Conservation (phyloP, 2,329 filamentous ascomycete species). For the Ilyonectria mors-panacis region DNA sequence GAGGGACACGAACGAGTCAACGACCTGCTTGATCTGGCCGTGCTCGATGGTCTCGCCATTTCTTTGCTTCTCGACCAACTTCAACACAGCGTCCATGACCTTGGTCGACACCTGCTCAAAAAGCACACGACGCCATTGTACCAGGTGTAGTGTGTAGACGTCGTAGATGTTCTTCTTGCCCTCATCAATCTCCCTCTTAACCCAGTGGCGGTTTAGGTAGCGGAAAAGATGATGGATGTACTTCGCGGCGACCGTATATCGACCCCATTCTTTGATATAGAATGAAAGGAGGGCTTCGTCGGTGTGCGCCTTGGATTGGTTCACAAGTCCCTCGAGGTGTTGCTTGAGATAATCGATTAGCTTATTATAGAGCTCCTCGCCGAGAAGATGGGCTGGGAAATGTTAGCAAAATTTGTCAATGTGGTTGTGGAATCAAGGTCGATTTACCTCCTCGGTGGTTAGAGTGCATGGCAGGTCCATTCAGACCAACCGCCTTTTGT, state of each 20-base stretch:
- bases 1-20: conserved; percentile 95
- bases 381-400: conserved; percentile 85
- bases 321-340: conserved; percentile 81
- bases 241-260: conserved; percentile 95
- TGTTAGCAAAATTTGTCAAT: conserved; percentile 33
- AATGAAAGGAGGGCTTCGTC: conserved; percentile 93
- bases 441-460: conserved; percentile 73
- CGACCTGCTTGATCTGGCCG: conserved; percentile 95
- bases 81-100: conserved; percentile 95
- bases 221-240: conserved; percentile 98
- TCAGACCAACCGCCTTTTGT: conserved; percentile 86
- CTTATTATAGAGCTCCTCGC: conserved; percentile 95
- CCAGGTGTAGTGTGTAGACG: conserved; percentile 96
- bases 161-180: conserved; percentile 99
- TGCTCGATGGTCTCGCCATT: conserved; percentile 99
- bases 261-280: conserved; percentile 97
- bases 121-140: conserved; percentile 94
- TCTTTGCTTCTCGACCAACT: conserved; percentile 95
- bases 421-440: not conserved
- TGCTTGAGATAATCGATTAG: conserved; percentile 86
- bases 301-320: conserved; percentile 82
- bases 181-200: conserved; percentile 98
- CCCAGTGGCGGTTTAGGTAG: conserved; percentile 98
- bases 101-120: conserved; percentile 87
- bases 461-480: conserved; percentile 56